Evolutionary conservation across 768 basidiomycete genomes (phyloP).

Genomic region (Chalciporus sphaerocephalus): DNA sequence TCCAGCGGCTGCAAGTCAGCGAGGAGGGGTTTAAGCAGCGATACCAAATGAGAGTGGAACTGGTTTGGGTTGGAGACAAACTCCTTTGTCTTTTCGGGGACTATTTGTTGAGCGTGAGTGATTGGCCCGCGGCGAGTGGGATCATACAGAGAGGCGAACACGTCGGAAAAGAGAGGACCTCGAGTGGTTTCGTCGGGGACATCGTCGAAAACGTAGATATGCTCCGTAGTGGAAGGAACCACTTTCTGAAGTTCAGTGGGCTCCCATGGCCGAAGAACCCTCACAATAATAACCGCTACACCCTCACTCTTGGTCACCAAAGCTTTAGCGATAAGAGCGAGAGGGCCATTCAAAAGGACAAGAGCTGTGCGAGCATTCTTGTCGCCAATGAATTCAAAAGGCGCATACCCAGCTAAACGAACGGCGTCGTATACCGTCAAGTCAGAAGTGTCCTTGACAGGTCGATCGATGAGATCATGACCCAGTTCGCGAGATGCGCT

Average conservation of each 20-base stretch:
- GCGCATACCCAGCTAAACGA: conserved; percentile 56
- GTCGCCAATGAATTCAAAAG: conserved; percentile 75
- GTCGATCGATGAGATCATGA: conserved; percentile 42
- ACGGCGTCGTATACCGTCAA: conserved; percentile 47
- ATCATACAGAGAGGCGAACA: conserved; percentile 56
- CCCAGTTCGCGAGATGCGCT: conserved; percentile 73
- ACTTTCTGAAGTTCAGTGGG: conserved; percentile 54
- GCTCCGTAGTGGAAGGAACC: conserved; percentile 55
- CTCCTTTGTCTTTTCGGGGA: conserved; percentile 51
- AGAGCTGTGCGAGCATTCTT: conserved; percentile 57
- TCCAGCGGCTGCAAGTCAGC: conserved; percentile 26
- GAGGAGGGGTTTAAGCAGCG: conserved; percentile 25
- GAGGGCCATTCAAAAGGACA: conserved; percentile 70
- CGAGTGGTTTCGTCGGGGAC: conserved; percentile 58
- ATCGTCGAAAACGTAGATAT: conserved; percentile 75
- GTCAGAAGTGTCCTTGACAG: conserved; percentile 27
- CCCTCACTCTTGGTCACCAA: conserved; percentile 42
- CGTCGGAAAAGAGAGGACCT: conserved; percentile 68
- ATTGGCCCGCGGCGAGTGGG: conserved; percentile 31
- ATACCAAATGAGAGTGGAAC: conserved; percentile 41
- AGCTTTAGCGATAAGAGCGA: conserved; percentile 61
- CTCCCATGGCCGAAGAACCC: conserved; percentile 83
- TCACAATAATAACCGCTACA: conserved; percentile 66
- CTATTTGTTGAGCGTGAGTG: conserved; percentile 55
- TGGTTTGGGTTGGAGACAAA: conserved; percentile 43